Base-by-base conservation (phyloP, 257 asterid species). In the Eustoma russellianum region DNA sequence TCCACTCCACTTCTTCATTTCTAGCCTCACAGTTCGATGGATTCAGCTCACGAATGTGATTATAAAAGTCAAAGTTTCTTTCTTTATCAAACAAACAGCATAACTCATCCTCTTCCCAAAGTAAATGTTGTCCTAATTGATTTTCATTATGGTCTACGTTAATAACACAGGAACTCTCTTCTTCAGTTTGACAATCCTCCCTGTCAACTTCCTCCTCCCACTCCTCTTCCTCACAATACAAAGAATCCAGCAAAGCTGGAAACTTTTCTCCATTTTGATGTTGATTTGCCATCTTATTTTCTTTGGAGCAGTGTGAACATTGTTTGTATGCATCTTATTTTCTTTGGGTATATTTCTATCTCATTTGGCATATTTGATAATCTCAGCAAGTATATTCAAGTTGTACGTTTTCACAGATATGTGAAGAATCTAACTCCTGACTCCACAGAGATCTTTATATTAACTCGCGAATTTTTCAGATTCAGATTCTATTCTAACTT, bases 1-100 rank as follows among this genome's bases (percentile, higher is more conserved):
- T 73, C 97, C 97, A 88, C 16, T 74, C 80, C 10, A 80, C 82
- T 0, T 83, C 82, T 51, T 77, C 86, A 46, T 46, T 53, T 53
- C 94, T 83, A 3, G 73, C 49, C 61, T 54, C 62, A 9, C 56
- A 48, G 53, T 71, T 33, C 57, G 43, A 67, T 2, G 79, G 76
- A 61, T 50, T 55, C 34, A 30, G 40, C 15, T 51, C 70, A 33
- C 67, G 6, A n/a, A n/a, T n/a, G 43, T 46, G 64, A 57, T 30
- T 15, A 50, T 43, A 50, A 65, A 56, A 63, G 43, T 59, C 64
- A 45, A 15, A 66, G 83, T n/a, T n/a, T n/a, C n/a, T n/a, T n/a
- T n/a, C n/a, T n/a, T n/a, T n/a, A n/a, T n/a, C n/a, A n/a, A n/a
- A 59, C 70, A 88, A 57, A 14, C 67, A 57, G 52, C 61, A 45